Evolutionary conservation across 2,329 filamentous ascomycete genomes (phyloP), one percentile per base, ranked within the genome.

Genomic region (Catunica adiposa): DNA sequence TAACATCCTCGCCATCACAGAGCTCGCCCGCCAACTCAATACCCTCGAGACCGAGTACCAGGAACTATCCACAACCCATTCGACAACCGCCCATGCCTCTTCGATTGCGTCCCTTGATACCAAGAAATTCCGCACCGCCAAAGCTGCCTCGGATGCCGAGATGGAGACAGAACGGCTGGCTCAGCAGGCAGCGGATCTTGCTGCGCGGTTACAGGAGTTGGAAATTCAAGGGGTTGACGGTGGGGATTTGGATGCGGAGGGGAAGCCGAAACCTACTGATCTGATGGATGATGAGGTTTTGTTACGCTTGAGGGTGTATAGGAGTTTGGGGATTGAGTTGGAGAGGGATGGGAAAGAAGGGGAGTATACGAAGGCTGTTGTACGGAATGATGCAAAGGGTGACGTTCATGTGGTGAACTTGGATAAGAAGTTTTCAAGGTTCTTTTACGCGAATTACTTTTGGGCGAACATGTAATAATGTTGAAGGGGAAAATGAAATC

Each of bases 381-480:
- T 97, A 61, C 75, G 88, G 60, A 96, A 94, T 66, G 82, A 83
- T 59, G 77, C 80, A 61, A 90, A 89, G 71, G 89, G 89, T 7
- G 89, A 97, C 66, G 88, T 97, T 53, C 87, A 95, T 66, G 86
- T 97, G 52, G 83, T 98, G 59, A 94, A 94, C 64, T 82, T 98
- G 67, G 89, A 97, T 63, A 82, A 85, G 63, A 94, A 92, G 71
- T 89, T 95, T 67, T 90, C 86, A 58, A 78, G 83, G 60, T 90
- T 85, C 67, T 96, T 94, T 65, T 95, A 96, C 64, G 87, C 89
- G 22, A 94, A 95, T 64, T 94, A 94, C 67, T 94, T 97, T 65
- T 98, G 92, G 92, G 78, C 88, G 64, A 90, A 82, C 29, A 74
- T 96, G 67, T 94, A 58, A 62, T 46, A n/a, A n/a, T n/a, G n/a